Evolutionary conservation across 2,329 filamentous ascomycete genomes (phyloP), one percentile per base, ranked within the genome.

Genomic region (Neophaeococcomyces aloes): DNA sequence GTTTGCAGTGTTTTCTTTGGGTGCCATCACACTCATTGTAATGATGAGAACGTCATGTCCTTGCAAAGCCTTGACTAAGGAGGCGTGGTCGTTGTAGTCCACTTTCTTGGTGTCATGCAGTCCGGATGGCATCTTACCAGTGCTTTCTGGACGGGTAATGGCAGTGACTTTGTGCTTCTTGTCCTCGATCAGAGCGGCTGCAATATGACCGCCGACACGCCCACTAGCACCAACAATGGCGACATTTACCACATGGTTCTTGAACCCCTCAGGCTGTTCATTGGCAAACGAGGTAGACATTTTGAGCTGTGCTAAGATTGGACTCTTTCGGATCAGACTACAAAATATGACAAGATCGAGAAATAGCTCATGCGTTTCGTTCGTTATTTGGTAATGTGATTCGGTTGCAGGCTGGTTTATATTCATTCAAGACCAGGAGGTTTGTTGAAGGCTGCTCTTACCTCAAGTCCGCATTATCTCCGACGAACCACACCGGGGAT

Each of bases 41-140:
- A 79, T 76, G 51, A 78, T 62, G 2, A 80, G 61, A 30, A 68
- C 69, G 13, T 79, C 66, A 47, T 79, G 73, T 45, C 64, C 73
- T 23, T 61, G 54, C 2, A 80, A 66, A 2, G 73, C 74, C 1
- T 57, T 55, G 1, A 72, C 62, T 7, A 80, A 54, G 1, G 68
- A 63, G 4, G 54, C 48, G 3, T 66, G 60, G 14, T 71, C 60
- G 11, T 65, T 52, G 56, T 78, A 78, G 60, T 75, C 36, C 37
- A 54, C 45, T 10, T 42, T 39, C 19, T 18, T 58, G 19, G 73
- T 63, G 23, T 27, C 23, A 27, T 27, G 23, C 23, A 27, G 10
- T 11, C 70, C 71, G 0, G 60, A 49, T 2, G 74, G 72, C 3
- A 75, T 53, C 13, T 54, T 59, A 49, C 55, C 65, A 1, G 48